Conservation (phyloP, 2,329 filamentous ascomycete species). For the Nigrograna mackinnonii region DNA sequence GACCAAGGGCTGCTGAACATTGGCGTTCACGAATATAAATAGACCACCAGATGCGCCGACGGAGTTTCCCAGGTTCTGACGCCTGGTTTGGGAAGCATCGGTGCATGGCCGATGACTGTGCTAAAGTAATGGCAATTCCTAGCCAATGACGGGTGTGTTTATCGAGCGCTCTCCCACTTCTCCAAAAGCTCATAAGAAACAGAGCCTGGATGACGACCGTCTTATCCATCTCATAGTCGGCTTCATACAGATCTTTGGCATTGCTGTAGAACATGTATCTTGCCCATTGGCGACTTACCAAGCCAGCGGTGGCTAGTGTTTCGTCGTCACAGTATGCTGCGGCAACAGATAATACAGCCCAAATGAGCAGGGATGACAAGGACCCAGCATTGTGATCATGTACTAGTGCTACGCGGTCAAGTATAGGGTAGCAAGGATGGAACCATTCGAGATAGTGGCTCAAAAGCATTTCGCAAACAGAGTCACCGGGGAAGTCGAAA, state of each 20-base stretch:
- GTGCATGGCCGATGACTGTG: constrained; percentile 54
- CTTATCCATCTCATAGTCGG: constrained; percentile 57
- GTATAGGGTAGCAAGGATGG: constrained; percentile 59
- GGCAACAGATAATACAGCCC: constrained; percentile 60
- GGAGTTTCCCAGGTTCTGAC: constrained; percentile 38
- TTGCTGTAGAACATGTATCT: constrained; percentile 56
- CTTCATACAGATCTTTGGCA: constrained; percentile 57
- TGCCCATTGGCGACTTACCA: constrained; percentile 53
- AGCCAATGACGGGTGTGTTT: constrained; percentile 45
- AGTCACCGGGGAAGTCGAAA: constrained; percentile 50
- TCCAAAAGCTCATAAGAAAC: constrained; percentile 61
- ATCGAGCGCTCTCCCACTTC: constrained; percentile 46
- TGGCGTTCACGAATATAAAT: constrained; percentile 57
- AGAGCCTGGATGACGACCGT: constrained; percentile 55
- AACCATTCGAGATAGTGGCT: constrained; percentile 62
- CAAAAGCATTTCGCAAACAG: constrained; percentile 49
- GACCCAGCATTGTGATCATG: constrained; percentile 43
- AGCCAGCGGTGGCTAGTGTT: constrained; percentile 51
- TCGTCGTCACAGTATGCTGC: constrained; percentile 56
- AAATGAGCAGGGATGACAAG: constrained; percentile 55
- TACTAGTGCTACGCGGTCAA: constrained; percentile 52
- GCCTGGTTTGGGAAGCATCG: constrained; percentile 30
- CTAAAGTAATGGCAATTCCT: constrained; percentile 53
- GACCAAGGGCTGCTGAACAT: constrained; percentile 48
- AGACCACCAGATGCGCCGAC: constrained; percentile 59